Base-by-base conservation (phyloP, 1,139 yeast species). In the Pichia sp. region DNA sequence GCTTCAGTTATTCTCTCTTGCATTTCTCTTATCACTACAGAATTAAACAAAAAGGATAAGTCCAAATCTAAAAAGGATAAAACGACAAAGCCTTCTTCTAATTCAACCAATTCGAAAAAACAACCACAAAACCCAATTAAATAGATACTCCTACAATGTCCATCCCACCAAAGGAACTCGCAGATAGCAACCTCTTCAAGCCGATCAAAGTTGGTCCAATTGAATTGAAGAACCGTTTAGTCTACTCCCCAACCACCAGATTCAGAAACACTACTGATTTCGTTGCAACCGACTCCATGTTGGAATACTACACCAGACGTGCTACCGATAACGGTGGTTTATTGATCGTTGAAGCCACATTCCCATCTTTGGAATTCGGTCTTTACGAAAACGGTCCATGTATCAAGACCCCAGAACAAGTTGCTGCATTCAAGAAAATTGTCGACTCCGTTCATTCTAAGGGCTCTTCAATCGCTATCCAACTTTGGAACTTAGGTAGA, bases 401-500 rank as follows among this genome's bases (percentile, higher is more conserved):
- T 17, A 62, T 81, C 30, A 75, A 75, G 71, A 71, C 65, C 17
- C 79, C 77, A 41, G 66, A 64, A 14, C 84, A 79, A 47, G 82
- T 82, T 2, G 55, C 57, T 18, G 71, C 71, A 12, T 68, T 73
- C 58, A 75, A 71, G 54, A 67, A 70, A 36, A 67, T 82, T 47
- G 82, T 75, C 10, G 82, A 79, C 35, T 76, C 70, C 53, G 79
- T 73, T n/a, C 87, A 81, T 60, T 61, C 66, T 39, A 75, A 82
- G 55, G 71, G 75, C 28, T 74, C 85, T 1, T 72, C 63, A 50
- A 63, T 77, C 15, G 70, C 76, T 49, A 58, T 73, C 38, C 93
- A 85, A 65, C 59, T 85, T 39, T 82, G 85, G 84, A 72, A 69
- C 39, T 61, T 81, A 46, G 90, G 89, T 43, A 71, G 86, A 60